These are phyloP conservation scores for Mucor velutinosus DNA, from an alignment of 371 early-diverging fungal genomes.

Conservation along the genomic window DNA sequence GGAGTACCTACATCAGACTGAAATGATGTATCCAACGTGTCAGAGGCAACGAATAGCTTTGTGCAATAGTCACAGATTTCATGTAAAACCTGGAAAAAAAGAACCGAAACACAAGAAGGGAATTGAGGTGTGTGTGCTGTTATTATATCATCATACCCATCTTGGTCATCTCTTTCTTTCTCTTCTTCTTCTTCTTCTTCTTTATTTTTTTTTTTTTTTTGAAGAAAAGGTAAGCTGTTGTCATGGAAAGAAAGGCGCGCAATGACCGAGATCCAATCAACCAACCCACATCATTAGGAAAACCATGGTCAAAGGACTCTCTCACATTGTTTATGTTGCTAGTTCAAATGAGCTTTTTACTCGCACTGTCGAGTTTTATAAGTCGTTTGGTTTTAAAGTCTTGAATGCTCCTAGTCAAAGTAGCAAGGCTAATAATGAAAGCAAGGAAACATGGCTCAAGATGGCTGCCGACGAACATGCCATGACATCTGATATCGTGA, in stretches of 20 bases:
- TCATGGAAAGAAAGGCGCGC: neutral
- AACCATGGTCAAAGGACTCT: conserved; percentile 29
- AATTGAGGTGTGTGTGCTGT: neutral
- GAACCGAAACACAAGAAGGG: conserved; percentile 6
- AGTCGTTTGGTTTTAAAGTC: conserved; percentile 27
- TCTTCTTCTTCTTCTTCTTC: neutral
- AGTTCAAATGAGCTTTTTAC: conserved; percentile 16
- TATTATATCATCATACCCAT: neutral
- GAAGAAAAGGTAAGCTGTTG: neutral
- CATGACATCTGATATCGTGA: conserved; percentile 23
- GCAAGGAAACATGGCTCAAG: conserved; percentile 24
- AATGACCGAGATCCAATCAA: neutral
- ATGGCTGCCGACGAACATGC: conserved; percentile 22
- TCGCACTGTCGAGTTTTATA: conserved; percentile 24
- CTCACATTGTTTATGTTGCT: conserved; percentile 29
- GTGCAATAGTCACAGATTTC: conserved; percentile 3
- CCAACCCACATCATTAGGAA: neutral
- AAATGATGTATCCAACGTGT: neutral
- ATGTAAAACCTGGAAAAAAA: conserved; percentile 6
- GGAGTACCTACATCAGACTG: neutral
- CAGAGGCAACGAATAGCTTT: neutral
- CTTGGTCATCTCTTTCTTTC: neutral
- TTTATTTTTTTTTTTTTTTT: neutral
- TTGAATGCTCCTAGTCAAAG: conserved; percentile 11
- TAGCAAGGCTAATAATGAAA: neutral